A percentile compares a stretch with the other conserved stretches of the same genome.
Conservation (phyloP, 225 moss, liverwort and hornwort genomes). For the Climacium dendroides region DNA sequence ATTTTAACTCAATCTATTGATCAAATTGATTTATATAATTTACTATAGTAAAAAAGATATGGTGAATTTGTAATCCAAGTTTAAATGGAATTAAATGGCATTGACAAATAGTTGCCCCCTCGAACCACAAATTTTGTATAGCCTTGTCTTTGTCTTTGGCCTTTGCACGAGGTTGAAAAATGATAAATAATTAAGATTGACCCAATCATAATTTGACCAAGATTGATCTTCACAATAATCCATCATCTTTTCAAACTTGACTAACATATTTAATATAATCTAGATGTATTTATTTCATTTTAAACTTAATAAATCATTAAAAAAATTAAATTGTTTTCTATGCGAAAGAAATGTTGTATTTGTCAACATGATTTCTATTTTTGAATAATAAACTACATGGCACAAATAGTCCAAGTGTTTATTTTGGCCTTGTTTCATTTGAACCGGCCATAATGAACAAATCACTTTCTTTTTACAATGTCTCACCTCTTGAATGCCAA, state of each 20-base stretch:
- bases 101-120: fast-evolving
- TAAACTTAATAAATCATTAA: too few relatives aligned
- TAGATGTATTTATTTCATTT: too few relatives aligned
- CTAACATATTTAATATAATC: too few relatives aligned
- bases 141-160: neutral
- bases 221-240: too few relatives aligned
- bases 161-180: fast-evolving
- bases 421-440: neutral
- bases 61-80: neutral
- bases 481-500: neutral
- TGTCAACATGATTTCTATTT: too few relatives aligned
- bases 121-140: neutral
- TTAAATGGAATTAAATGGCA: neutral
- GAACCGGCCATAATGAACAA: fast-evolving
- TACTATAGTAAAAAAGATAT: neutral
- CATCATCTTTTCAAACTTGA: too few relatives aligned
- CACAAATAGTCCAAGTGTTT: too few relatives aligned
- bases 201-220: too few relatives aligned
- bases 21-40: neutral
- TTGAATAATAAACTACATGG: too few relatives aligned
- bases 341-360: too few relatives aligned
- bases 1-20: neutral
- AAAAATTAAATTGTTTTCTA: too few relatives aligned
- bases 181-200: too few relatives aligned
- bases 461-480: neutral